These are phyloP conservation scores for Trichoderma semiorbis DNA, from an alignment of 2,329 filamentous ascomycete genomes.

Conservation along the genomic window DNA sequence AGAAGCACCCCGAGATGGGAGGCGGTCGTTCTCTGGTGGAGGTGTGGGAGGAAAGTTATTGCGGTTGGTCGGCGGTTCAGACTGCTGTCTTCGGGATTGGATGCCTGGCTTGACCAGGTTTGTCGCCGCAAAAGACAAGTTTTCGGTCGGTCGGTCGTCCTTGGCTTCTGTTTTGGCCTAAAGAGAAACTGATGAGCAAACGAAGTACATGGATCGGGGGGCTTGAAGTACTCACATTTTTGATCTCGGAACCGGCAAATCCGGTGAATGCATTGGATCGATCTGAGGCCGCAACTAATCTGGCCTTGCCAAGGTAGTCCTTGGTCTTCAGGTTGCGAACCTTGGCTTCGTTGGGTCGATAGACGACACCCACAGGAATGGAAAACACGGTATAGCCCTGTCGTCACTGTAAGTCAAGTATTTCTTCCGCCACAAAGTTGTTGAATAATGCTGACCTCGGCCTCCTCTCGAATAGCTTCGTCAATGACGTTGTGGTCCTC, in stretches of 20 bases:
- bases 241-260: slow-evolving; percentile 74
- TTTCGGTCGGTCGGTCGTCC: slow-evolving; percentile 79
- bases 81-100: slow-evolving; percentile 76
- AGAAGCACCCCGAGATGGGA: slow-evolving; percentile 54
- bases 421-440: not conserved
- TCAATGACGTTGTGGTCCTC: slow-evolving; percentile 97
- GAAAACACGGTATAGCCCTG: slow-evolving; percentile 98
- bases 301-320: slow-evolving; percentile 95
- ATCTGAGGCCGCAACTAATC: slow-evolving; percentile 84
- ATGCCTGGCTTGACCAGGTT: slow-evolving; percentile 89
- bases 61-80: slow-evolving; percentile 73
- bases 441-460: slow-evolving; percentile 62
- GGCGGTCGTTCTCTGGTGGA: slow-evolving; percentile 80
- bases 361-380: slow-evolving; percentile 92
- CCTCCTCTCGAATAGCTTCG: slow-evolving; percentile 89
- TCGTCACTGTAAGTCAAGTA: slow-evolving; percentile 26
- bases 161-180: slow-evolving; percentile 54
- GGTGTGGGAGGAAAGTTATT: slow-evolving; percentile 97
- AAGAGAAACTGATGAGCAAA: slow-evolving; percentile 18
- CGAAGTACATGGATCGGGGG: not conserved
- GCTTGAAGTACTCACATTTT: slow-evolving; percentile 52
- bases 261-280: slow-evolving; percentile 76
- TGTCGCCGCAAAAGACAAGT: slow-evolving; percentile 85
- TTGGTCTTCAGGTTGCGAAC: slow-evolving; percentile 98
- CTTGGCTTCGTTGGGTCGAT: slow-evolving; percentile 94